phyloP scores from a whole-genome alignment of 176 grass and related monocot species.

The Canna indica region DNA sequence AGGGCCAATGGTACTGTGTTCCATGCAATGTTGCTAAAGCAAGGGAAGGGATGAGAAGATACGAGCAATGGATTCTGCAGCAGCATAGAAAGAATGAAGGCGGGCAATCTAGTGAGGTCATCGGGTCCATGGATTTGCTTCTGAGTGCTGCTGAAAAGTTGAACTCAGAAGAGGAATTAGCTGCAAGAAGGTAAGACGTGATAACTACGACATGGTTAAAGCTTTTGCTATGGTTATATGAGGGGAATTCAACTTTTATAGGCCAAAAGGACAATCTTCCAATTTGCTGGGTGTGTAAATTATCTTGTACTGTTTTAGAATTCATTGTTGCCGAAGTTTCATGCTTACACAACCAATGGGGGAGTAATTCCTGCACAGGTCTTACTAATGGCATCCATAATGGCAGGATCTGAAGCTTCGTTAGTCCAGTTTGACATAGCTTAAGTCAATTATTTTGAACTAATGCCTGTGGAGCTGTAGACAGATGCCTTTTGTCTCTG shows the following conservation, averaged over 20 bases:
- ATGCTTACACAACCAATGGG: neutral
- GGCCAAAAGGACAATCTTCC: neutral
- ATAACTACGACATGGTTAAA: neutral
- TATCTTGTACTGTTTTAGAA: neutral
- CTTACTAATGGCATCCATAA: neutral
- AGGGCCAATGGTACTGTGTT: conserved; percentile 63
- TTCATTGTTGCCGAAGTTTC: neutral
- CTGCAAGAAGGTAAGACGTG: neutral
- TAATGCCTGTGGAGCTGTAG: neutral
- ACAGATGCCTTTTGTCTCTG: neutral
- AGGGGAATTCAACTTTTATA: neutral
- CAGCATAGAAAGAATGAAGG: conserved; percentile 23
- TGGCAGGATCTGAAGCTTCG: neutral
- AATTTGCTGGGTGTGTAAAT: neutral
- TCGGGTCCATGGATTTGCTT: conserved; percentile 4
- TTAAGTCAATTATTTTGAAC: neutral
- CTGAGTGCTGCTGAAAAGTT: conserved; percentile 8
- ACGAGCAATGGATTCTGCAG: conserved; percentile 45
- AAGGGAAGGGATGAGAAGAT: conserved; percentile 43
- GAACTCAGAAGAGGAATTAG: neutral
- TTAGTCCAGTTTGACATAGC: neutral
- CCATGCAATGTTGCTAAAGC: conserved; percentile 47
- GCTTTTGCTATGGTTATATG: neutral
- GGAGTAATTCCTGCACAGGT: neutral
- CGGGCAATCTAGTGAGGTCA: neutral